Base-by-base conservation (phyloP, 352 stramenopile genomes). In the Blastocystis sp. region DNA sequence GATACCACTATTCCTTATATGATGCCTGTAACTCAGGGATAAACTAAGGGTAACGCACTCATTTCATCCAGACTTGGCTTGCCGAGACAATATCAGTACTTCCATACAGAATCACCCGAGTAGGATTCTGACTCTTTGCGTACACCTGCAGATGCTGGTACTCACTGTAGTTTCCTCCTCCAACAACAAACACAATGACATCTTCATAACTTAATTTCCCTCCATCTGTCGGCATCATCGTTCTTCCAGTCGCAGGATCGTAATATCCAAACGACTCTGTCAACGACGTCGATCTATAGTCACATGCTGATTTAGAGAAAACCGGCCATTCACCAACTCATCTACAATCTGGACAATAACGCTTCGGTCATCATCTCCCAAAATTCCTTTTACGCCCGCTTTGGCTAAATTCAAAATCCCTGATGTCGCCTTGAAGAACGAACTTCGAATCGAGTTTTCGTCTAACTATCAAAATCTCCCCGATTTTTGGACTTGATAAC, bases 141-240 rank as follows among this genome's bases (percentile, higher is more conserved):
- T 89, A 89, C 43, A 59, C 34, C 82, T 96, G 93, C 87, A 96
- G 92, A 90, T 96, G 95, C 87, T 96, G 93, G 79, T 96, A 96
- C 90, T 96, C 94, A 26, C 91, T 91, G 91, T 96, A 96, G 90
- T 92, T 95, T 53, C 93, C 94, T 45, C 93, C 93, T 56, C 94
- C 94, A 68, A 96, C 92, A 53, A 95, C 92, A 91, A 96, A 96
- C 24, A 94, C 93, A 90, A 96, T 95, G 0, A 94, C 93, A 81
- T 96, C 92, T 65, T 89, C 66, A 59, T 63, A 89, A 7, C 43
- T 26, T 18, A 50, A 30, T 47, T 89, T 89, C 20, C 37, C 55
- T 2, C 66, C 78, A 78, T 89, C 73, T 20, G 24, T 68, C 26
- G 73, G 73, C 39, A 85, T n/a, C 2, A 89, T 73, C 13, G 78